Evolutionary conservation across 2,329 filamentous ascomycete genomes (phyloP).

Genomic region (Fusarium papillatum): DNA sequence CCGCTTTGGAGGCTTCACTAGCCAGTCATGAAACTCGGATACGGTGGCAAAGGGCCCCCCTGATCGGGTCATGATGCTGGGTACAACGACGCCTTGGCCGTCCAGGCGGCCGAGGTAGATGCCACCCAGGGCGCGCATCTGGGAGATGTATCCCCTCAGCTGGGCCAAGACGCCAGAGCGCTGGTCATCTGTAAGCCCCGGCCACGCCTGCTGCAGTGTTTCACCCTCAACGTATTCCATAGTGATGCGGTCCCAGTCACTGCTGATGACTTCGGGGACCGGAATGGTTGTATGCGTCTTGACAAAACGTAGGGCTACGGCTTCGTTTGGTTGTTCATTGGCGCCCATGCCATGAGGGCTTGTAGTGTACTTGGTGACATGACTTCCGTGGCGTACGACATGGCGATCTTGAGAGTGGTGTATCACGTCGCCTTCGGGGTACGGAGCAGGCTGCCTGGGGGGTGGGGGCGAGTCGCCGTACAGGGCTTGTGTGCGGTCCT

Average conservation of each 20-base stretch:
- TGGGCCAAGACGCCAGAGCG: conserved; percentile 32
- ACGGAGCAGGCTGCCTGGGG: conserved; percentile 30
- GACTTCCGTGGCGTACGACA: conserved; percentile 32
- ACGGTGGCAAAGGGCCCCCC: conserved; percentile 38
- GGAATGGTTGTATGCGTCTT: conserved; percentile 42
- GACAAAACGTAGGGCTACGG: conserved; percentile 30
- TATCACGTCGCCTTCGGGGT: conserved; percentile 36
- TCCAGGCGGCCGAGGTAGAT: conserved; percentile 38
- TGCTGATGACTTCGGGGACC: conserved; percentile 42
- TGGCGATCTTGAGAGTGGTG: conserved; percentile 15
- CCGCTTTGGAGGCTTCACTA: conserved; percentile 35
- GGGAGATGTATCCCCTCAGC: conserved; percentile 38
- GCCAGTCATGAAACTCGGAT: conserved; percentile 40
- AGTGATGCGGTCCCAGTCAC: conserved; percentile 44
- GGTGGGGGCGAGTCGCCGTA: conserved; percentile 31
- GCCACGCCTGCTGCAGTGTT: conserved; percentile 42
- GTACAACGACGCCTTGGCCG: conserved; percentile 38
- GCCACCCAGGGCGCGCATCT: conserved; percentile 37
- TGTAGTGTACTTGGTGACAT: conserved; percentile 39
- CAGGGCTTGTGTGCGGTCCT: not conserved
- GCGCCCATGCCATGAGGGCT: conserved; percentile 30
- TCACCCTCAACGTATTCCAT: conserved; percentile 44
- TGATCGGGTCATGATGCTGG: conserved; percentile 38
- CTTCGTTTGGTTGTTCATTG: conserved; percentile 35
- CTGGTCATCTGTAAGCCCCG: conserved; percentile 21